Base-by-base conservation (phyloP, 2,329 filamentous ascomycete species). In the Trichoderma semiorbis region DNA sequence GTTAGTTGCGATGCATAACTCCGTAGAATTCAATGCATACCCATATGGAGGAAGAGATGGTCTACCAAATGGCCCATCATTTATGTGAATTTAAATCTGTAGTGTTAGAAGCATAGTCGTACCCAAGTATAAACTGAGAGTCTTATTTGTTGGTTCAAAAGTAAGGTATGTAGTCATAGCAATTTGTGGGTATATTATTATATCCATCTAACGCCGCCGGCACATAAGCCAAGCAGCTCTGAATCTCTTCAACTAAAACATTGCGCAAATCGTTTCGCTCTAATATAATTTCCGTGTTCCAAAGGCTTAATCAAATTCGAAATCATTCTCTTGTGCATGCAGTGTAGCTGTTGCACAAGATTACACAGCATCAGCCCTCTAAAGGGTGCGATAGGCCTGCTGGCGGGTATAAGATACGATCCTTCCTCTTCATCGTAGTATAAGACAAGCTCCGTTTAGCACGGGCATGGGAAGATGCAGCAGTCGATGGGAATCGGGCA, bases 401-500 rank as follows among this genome's bases (percentile, higher is more conserved):
- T 21, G 12, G n/a, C n/a, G 3, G 11, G n/a, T 30, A 24, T 24
- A 50, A 43, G 7, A 43, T 24, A 53, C 21, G 39, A 16, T n/a
- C 39, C n/a, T 21, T 43, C 43, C 43, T 47, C 34, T 6, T 30
- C 39, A 24, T 36, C 39, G 30, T n/a, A 14, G n/a, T 24, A 24
- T 7, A 21, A 14, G 43, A 43, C 3, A 53, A 12, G 11, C 21
- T 24, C 47, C 18, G 57, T 64, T 68, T 75, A 78, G 70, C 76
- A 78, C 14, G 76, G 75, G 62, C 76, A 76, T 10, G 76, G 77
- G 68, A 79, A 73, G 43, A 80, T 75, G 73, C 80, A 81, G 73
- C 75, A 82, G 71, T 81, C 76, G 74, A 77, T 78, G 28, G 80
- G 80, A n/a, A 82, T 74, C 3, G 79, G 80, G 64, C 80, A 82